Conservation (phyloP, 257 asterid species). For the Asclepias syriaca region DNA sequence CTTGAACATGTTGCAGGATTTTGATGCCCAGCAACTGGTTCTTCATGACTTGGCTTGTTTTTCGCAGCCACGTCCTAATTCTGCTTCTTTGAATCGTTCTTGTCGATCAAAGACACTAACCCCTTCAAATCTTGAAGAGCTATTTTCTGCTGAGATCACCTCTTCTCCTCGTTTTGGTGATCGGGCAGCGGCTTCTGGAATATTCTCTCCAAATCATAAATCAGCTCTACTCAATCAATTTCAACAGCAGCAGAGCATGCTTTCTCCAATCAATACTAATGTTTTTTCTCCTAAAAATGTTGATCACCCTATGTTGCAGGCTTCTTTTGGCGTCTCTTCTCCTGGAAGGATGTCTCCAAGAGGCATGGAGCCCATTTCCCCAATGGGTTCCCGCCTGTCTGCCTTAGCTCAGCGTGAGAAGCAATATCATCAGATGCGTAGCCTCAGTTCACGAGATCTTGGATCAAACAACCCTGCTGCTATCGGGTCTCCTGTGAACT, state of each 20-base stretch:
- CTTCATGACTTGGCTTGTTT: constrained; percentile 56
- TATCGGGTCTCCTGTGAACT: constrained; percentile 47
- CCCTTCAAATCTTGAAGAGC: constrained; percentile 91
- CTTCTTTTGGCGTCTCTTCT: constrained; percentile 60
- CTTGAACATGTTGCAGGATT: constrained; percentile 44
- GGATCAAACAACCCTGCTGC: constrained; percentile 38
- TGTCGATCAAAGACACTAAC: constrained; percentile 56
- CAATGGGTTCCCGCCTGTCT: constrained; percentile 59
- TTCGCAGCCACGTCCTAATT: constrained; percentile 48
- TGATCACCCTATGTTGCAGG: constrained; percentile 76
- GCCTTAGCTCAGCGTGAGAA: constrained; percentile 61
- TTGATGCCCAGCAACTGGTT: constrained; percentile 59
- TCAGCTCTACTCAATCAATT: constrained; percentile 62
- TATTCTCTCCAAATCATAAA: constrained; percentile 74
- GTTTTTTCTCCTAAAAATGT: constrained; percentile 63
- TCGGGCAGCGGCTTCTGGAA: constrained; percentile 54
- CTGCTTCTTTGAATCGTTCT: constrained; percentile 45
- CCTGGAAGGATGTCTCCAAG: constrained; percentile 86
- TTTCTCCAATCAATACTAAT: constrained; percentile 67
- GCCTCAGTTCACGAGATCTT: constrained; percentile 61
- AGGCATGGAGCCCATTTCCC: constrained; percentile 72
- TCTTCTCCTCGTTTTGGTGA: constrained; percentile 79
- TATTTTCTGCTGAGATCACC: constrained; percentile 63
- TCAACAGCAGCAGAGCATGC: constrained; percentile 70
- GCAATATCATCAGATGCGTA: constrained; percentile 60